Percentiles rank a stretch among this genome's conserved stretches.
Conservation (phyloP, 495 filamentous ascomycete genomes). For the Talaromyces borbonicus region DNA sequence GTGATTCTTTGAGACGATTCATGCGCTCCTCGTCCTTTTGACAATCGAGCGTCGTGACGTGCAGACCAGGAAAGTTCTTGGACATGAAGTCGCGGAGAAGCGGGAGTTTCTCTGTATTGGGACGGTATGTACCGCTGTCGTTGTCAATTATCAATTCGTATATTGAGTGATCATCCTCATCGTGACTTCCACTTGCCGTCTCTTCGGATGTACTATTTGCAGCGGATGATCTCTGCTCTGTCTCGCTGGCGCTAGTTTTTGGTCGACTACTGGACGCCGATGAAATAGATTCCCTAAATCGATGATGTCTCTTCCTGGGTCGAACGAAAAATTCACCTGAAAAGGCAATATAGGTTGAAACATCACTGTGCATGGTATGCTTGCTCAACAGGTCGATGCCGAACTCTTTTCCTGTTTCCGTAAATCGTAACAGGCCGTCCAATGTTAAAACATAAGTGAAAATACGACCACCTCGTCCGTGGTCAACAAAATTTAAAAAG, state of each 20-base stretch:
- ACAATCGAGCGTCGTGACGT: conserved; percentile 59
- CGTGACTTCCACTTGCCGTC: conserved; percentile 25
- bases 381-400: conserved; percentile 86
- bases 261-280: conserved; percentile 12
- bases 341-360: conserved; percentile 80
- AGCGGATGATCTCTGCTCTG: neutral
- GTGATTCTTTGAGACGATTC: conserved; percentile 50
- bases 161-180: conserved; percentile 46
- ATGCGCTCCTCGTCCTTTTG: conserved; percentile 53
- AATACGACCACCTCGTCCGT: conserved; percentile 72
- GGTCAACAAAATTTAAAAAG: conserved; percentile 80
- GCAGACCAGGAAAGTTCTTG: conserved; percentile 61
- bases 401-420: conserved; percentile 90
- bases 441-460: conserved; percentile 90
- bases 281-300: conserved; percentile 1
- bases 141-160: conserved; percentile 94
- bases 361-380: conserved; percentile 91
- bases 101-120: conserved; percentile 63
- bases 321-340: conserved; percentile 90
- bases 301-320: conserved; percentile 40
- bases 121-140: conserved; percentile 86
- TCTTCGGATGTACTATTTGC: conserved; percentile 23
- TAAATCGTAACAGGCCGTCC: conserved; percentile 78
- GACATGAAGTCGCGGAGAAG: conserved; percentile 58
- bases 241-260: conserved; percentile 2